Conservation (phyloP, 2,329 filamentous ascomycete genomes). For the Alternaria solani region DNA sequence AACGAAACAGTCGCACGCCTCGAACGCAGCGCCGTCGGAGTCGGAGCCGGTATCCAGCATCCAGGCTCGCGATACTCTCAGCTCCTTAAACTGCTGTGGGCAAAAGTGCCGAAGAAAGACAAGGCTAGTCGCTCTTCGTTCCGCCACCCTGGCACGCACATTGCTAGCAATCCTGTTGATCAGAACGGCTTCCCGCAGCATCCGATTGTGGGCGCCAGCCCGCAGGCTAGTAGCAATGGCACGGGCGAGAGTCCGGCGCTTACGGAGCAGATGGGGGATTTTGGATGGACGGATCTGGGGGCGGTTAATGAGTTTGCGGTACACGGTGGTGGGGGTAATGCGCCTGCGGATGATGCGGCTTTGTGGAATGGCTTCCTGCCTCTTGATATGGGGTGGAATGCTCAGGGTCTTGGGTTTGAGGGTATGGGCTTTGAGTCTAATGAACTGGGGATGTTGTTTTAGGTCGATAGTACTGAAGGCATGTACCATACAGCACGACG, state of each 20-base stretch:
- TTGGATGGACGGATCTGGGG: conserved; percentile 59
- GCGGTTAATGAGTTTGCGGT: conserved; percentile 60
- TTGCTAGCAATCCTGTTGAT: conserved; percentile 38
- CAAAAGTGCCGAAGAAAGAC: conserved; percentile 53
- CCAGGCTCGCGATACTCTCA: conserved; percentile 58
- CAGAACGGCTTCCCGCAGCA: conserved; percentile 34
- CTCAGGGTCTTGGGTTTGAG: conserved; percentile 43
- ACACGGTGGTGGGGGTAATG: conserved; percentile 49
- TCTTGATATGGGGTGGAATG: conserved; percentile 49
- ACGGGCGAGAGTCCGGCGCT: conserved; percentile 53
- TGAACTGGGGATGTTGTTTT: conserved; percentile 42
- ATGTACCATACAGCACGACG: not conserved
- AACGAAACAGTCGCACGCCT: conserved; percentile 56
- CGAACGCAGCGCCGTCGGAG: conserved; percentile 53
- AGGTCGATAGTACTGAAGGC: not conserved
- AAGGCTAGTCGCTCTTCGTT: conserved; percentile 36
- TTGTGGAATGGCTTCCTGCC: conserved; percentile 50
- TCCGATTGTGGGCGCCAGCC: conserved; percentile 23
- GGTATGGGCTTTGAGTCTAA: conserved; percentile 38
- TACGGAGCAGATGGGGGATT: conserved; percentile 59
- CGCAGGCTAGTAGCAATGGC: conserved; percentile 51
- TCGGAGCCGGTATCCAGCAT: conserved; percentile 52
- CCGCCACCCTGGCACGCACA: conserved; percentile 44
- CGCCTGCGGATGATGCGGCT: conserved; percentile 34
- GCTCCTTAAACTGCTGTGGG: conserved; percentile 58